phyloP scores from a whole-genome alignment of 176 grass and related monocot species.

The Cymbopogon citratus region DNA sequence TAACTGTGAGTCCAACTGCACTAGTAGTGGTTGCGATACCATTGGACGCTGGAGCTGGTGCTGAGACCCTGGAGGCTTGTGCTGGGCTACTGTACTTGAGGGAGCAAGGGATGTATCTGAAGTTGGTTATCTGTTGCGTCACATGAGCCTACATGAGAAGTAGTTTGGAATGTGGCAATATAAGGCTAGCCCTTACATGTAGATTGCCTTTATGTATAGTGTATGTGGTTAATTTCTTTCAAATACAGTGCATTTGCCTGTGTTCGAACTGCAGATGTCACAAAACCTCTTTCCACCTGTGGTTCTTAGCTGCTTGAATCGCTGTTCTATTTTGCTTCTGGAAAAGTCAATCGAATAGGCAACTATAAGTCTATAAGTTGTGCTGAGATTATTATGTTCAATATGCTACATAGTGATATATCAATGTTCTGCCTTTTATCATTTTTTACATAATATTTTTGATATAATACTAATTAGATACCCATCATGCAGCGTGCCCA shows the following conservation, averaged over 20 bases:
- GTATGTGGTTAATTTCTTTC: background rate
- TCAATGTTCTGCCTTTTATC: background rate
- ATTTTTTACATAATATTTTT: conserved; percentile 8
- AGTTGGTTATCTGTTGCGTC: background rate
- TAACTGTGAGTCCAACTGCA: background rate
- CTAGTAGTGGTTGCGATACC: background rate
- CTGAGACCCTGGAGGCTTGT: background rate
- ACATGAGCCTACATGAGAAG: background rate
- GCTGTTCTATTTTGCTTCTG: background rate
- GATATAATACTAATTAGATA: conserved; percentile 5
- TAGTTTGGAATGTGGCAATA: background rate
- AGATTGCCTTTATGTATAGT: background rate
- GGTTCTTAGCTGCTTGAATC: background rate
- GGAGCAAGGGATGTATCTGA: background rate
- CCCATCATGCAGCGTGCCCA: conserved; percentile 61
- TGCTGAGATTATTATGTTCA: background rate
- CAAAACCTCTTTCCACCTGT: background rate
- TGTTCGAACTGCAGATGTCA: background rate
- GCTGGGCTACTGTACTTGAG: background rate
- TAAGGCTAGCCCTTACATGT: background rate
- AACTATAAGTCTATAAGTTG: background rate
- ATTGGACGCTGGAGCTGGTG: background rate
- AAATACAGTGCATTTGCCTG: background rate
- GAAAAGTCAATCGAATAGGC: background rate
- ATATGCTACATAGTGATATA: conserved; percentile 6